These are phyloP conservation scores for Physaria fendleri DNA, from an alignment of 345 rosid species.

Conservation along the genomic window DNA sequence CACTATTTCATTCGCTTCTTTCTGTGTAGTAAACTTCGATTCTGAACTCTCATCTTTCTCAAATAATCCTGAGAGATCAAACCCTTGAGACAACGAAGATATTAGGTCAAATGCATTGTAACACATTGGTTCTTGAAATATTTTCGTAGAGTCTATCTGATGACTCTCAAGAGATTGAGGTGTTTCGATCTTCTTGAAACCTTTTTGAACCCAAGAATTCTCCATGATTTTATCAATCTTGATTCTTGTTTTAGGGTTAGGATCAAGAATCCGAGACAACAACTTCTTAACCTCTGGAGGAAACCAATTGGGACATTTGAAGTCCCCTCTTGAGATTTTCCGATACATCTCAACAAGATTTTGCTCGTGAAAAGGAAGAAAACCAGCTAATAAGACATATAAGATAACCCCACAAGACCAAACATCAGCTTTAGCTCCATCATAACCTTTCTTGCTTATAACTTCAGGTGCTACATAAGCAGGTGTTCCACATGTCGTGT, in stretches of 20 bases:
- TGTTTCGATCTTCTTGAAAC: conserved; percentile 43
- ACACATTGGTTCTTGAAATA: conserved; percentile 36
- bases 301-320: conserved; percentile 72
- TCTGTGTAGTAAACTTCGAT: conserved; percentile 48
- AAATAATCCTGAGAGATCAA: conserved; percentile 69
- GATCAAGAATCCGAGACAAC: conserved; percentile 62
- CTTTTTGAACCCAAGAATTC: conserved; percentile 64
- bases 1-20: conserved; percentile 52
- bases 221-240: conserved; percentile 48
- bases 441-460: conserved; percentile 67
- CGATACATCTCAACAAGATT: conserved; percentile 66
- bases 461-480: conserved; percentile 90
- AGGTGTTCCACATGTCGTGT: conserved; percentile 90
- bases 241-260: conserved; percentile 56
- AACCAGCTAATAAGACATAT: conserved; percentile 70
- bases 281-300: conserved; percentile 63
- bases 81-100: conserved; percentile 71
- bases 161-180: conserved; percentile 33
- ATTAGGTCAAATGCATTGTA: conserved; percentile 83
- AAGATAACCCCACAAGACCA: conserved; percentile 86
- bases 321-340: conserved; percentile 60
- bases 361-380: conserved; percentile 60
- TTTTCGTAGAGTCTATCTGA: conserved; percentile 17
- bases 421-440: conserved; percentile 73
- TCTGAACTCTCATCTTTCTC: conserved; percentile 39